Evolutionary conservation across 2,329 filamentous ascomycete genomes (phyloP).

Genomic region (Coccinonectria pachysandricola): DNA sequence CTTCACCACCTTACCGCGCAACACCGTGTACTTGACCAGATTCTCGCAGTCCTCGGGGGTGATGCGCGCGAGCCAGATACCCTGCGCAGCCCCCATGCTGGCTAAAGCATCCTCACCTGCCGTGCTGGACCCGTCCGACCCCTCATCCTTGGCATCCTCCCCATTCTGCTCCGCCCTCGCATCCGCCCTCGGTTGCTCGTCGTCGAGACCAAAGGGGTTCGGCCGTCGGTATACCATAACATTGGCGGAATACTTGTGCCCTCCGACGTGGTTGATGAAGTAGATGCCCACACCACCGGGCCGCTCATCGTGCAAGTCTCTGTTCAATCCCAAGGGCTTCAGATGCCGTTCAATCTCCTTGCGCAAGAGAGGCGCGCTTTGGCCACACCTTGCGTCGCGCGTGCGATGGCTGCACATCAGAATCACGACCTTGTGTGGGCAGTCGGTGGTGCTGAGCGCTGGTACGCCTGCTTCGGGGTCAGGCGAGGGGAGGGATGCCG

Average conservation of each 20-base stretch:
- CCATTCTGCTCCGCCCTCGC: slow-evolving; percentile 5
- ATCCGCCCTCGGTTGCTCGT: slow-evolving; percentile 20
- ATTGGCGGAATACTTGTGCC: slow-evolving; percentile 94
- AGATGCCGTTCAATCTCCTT: slow-evolving; percentile 86
- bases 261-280: slow-evolving; percentile 92
- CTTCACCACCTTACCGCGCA: slow-evolving; percentile 92
- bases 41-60: slow-evolving; percentile 87
- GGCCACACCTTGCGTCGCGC: slow-evolving; percentile 89
- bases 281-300: slow-evolving; percentile 91
- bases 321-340: slow-evolving; percentile 70
- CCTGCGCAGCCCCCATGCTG: slow-evolving; percentile 62
- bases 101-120: slow-evolving; percentile 13
- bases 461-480: slow-evolving; percentile 19
- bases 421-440: slow-evolving; percentile 76
- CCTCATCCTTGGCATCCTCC: slow-evolving; percentile 15
- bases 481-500: slow-evolving; percentile 20
- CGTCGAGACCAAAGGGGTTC: slow-evolving; percentile 46
- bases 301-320: slow-evolving; percentile 78
- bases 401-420: slow-evolving; percentile 90
- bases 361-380: slow-evolving; percentile 81
- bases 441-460: slow-evolving; percentile 36
- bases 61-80: slow-evolving; percentile 85
- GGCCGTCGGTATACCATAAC: slow-evolving; percentile 76
- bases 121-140: slow-evolving; percentile 17
- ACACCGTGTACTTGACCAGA: slow-evolving; percentile 74